Conservation (phyloP, 2,329 filamentous ascomycete genomes). For the Domatiomyces globalis region DNA sequence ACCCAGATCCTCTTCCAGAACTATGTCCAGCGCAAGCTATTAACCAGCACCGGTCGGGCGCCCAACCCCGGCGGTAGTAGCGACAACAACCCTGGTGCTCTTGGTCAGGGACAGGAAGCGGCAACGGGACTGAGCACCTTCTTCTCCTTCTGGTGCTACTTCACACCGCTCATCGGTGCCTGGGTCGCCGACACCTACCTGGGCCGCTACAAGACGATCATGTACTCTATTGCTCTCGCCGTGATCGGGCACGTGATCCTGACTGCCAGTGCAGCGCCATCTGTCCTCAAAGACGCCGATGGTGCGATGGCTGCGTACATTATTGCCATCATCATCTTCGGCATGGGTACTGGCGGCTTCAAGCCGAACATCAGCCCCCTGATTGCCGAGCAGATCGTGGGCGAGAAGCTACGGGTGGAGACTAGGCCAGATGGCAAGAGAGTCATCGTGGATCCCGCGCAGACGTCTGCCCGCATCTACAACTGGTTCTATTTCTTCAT, state of each 20-base stretch:
- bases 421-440: slow-evolving; percentile 46
- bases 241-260: slow-evolving; percentile 24
- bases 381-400: slow-evolving; percentile 55
- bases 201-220: slow-evolving; percentile 26
- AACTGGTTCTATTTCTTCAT: slow-evolving; percentile 59
- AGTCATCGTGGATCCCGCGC: slow-evolving; percentile 55
- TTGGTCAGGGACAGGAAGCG: slow-evolving; percentile 41
- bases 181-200: slow-evolving; percentile 27
- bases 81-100: slow-evolving; percentile 37
- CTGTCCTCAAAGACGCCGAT: slow-evolving; percentile 17
- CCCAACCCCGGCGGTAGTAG: slow-evolving; percentile 24
- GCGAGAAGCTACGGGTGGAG: slow-evolving; percentile 44
- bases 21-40: slow-evolving; percentile 45
- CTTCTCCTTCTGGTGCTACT: slow-evolving; percentile 40
- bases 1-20: slow-evolving; percentile 52
- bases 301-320: slow-evolving; percentile 18
- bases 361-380: slow-evolving; percentile 64
- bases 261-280: slow-evolving; percentile 18
- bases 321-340: slow-evolving; percentile 24
- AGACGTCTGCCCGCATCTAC: slow-evolving; percentile 55
- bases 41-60: slow-evolving; percentile 36
- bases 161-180: slow-evolving; percentile 24
- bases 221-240: slow-evolving; percentile 20
- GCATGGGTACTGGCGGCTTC: slow-evolving; percentile 51
- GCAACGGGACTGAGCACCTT: slow-evolving; percentile 43